phyloP scores from a whole-genome alignment of 768 basidiomycete species.

The Chalciporus pseudorubinellus region DNA sequence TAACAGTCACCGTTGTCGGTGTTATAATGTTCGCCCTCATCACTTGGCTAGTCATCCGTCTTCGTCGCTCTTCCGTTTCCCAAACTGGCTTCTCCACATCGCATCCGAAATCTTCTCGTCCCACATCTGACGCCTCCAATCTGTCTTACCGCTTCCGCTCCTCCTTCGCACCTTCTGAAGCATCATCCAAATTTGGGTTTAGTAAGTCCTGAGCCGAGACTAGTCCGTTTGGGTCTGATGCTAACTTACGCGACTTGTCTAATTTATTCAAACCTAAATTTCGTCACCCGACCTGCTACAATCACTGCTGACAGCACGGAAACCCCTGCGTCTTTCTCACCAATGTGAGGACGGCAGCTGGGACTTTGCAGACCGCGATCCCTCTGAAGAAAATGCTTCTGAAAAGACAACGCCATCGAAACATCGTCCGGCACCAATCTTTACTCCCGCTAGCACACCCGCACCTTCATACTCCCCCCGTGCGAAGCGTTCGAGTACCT shows the following conservation, averaged over 20 bases:
- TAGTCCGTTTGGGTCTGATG: background rate
- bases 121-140: slow-evolving; percentile 4
- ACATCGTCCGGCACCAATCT: slow-evolving; percentile 17
- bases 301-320: slow-evolving; percentile 15
- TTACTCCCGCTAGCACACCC: background rate
- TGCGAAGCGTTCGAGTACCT: slow-evolving; percentile 13
- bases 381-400: slow-evolving; percentile 8
- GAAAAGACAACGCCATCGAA: slow-evolving; percentile 3
- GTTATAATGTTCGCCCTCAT: slow-evolving; percentile 24
- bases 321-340: slow-evolving; percentile 24
- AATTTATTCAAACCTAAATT: background rate
- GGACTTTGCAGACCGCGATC: slow-evolving; percentile 33
- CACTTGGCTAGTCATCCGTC: slow-evolving; percentile 25
- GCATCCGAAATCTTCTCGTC: background rate
- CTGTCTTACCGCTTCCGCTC: slow-evolving; percentile 17
- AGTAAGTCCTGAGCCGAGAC: slow-evolving; percentile 13
- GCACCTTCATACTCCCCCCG: slow-evolving; percentile 6
- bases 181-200: slow-evolving; percentile 30
- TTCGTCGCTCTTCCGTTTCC: slow-evolving; percentile 12
- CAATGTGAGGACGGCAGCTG: slow-evolving; percentile 20
- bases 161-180: slow-evolving; percentile 23
- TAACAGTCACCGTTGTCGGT: slow-evolving; percentile 27
- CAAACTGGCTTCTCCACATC: background rate
- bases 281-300: too few species aligned
- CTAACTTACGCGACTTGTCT: background rate